phyloP scores from a whole-genome alignment of 2,329 filamentous ascomycete genomes.

The Fonsecaea nubica region DNA sequence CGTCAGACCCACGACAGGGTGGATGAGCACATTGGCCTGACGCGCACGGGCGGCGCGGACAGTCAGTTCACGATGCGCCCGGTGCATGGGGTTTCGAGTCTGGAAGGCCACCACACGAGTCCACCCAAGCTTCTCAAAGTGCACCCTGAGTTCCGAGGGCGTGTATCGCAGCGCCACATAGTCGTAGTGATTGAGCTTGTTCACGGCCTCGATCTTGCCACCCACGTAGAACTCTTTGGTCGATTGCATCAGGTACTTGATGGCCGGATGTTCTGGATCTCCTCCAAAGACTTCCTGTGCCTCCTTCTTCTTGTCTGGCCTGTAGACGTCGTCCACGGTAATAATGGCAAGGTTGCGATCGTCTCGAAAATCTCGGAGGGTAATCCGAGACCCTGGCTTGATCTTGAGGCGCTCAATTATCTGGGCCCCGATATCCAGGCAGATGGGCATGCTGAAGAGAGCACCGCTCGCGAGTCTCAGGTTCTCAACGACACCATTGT shows the following conservation, averaged over 20 bases:
- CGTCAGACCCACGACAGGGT: conserved; percentile 96
- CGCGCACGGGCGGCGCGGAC: conserved; percentile 94
- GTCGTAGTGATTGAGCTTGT: conserved; percentile 97
- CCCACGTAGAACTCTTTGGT: conserved; percentile 90
- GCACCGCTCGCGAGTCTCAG: conserved; percentile 85
- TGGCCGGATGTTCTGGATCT: conserved; percentile 87
- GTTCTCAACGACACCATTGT: conserved; percentile 88
- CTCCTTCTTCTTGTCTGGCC: conserved; percentile 91
- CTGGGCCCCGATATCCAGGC: conserved; percentile 79
- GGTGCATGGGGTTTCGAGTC: conserved; percentile 99
- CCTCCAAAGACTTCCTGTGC: conserved; percentile 94
- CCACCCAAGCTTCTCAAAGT: conserved; percentile 99
- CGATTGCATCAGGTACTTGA: conserved; percentile 84
- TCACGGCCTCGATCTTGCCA: conserved; percentile 93
- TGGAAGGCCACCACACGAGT: conserved; percentile 97
- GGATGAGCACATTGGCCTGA: conserved; percentile 98
- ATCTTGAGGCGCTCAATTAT: conserved; percentile 76
- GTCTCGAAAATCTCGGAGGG: conserved; percentile 93
- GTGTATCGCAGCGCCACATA: conserved; percentile 97
- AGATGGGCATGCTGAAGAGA: conserved; percentile 97
- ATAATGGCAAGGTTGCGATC: conserved; percentile 95
- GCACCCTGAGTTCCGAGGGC: conserved; percentile 88
- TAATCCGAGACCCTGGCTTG: conserved; percentile 80
- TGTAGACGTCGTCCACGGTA: conserved; percentile 94
- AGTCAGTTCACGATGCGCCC: conserved; percentile 95